Evolutionary conservation across 2,329 filamentous ascomycete species (phyloP).

Genomic region (Lachnum nothofagi): DNA sequence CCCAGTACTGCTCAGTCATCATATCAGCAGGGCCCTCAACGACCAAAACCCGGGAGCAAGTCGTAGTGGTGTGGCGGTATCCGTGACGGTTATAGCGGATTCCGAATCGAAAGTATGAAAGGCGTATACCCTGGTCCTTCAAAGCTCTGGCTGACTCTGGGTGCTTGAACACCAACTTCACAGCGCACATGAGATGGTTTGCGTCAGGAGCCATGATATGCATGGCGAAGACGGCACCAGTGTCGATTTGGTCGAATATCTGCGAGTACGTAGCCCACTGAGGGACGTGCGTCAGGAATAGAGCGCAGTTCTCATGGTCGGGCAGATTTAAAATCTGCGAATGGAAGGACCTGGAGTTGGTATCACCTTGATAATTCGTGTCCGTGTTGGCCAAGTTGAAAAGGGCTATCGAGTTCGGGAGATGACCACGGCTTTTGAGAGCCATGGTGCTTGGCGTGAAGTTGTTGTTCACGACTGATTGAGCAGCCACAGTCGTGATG

Average conservation of each 20-base stretch:
- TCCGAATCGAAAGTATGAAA: slow-evolving; percentile 4
- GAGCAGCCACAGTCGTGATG: no score
- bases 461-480: no score
- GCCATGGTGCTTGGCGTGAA: no score
- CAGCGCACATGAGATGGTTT: slow-evolving; percentile 12
- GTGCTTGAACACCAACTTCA: slow-evolving; percentile 20
- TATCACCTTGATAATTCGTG: background rate
- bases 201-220: slow-evolving; percentile 12
- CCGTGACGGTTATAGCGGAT: slow-evolving; percentile 15
- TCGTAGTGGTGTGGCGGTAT: slow-evolving; percentile 1
- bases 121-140: background rate
- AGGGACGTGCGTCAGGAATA: slow-evolving; percentile 23
- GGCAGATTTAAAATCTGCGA: slow-evolving; percentile 10
- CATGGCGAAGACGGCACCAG: slow-evolving; percentile 17
- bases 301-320: slow-evolving; percentile 18
- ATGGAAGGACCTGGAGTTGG: background rate
- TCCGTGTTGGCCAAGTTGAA: background rate
- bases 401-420: no score
- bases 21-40: slow-evolving; percentile 4
- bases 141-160: slow-evolving; percentile 9
- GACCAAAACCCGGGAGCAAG: slow-evolving; percentile 4
- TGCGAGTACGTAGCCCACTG: slow-evolving; percentile 1
- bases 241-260: slow-evolving; percentile 17
- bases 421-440: no score
- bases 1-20: no score